Evolutionary conservation across 495 filamentous ascomycete genomes (phyloP).

Genomic region (Penicillium crystallinum): DNA sequence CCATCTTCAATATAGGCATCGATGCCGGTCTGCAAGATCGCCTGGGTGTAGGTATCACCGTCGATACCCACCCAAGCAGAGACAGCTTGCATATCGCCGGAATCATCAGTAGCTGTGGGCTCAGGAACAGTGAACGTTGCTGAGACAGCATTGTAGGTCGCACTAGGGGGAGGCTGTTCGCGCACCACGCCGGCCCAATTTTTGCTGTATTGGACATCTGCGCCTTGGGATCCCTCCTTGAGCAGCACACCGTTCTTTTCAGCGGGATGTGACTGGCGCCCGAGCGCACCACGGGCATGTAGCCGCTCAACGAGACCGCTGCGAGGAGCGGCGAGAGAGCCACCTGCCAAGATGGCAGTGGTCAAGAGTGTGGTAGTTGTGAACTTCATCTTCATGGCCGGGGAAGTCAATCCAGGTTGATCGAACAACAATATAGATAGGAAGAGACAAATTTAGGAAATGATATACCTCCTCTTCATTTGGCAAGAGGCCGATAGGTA

Average conservation of each 20-base stretch:
- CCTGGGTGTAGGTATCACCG: conserved; percentile 51
- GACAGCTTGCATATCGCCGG: conserved; percentile 38
- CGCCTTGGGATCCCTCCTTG: conserved; percentile 8
- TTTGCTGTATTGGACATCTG: conserved; percentile 44
- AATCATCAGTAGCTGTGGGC: conserved; percentile 38
- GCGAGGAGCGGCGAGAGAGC: conserved; percentile 26
- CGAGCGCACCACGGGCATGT: conserved; percentile 19
- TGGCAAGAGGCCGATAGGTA: not conserved
- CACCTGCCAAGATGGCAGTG: conserved; percentile 19
- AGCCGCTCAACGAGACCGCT: conserved; percentile 26
- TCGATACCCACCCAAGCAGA: conserved; percentile 64
- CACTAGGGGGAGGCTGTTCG: conserved; percentile 36
- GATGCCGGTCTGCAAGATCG: conserved; percentile 58
- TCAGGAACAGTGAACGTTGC: conserved; percentile 52
- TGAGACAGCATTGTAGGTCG: conserved; percentile 47
- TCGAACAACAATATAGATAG: not conserved
- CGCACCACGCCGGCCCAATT: conserved; percentile 59
- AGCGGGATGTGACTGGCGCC: conserved; percentile 23
- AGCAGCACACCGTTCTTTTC: conserved; percentile 15
- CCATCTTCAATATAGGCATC: conserved; percentile 48
- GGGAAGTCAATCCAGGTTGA: too few relatives aligned
- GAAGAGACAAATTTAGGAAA: not conserved
- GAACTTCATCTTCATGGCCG: conserved; percentile 25
- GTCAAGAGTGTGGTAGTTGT: conserved; percentile 14
- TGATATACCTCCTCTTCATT: not conserved